Evolutionary conservation across 1,284 basidiomycete species (phyloP), one percentile per base, ranked within the genome.

Genomic region (Trametes pubescens): DNA sequence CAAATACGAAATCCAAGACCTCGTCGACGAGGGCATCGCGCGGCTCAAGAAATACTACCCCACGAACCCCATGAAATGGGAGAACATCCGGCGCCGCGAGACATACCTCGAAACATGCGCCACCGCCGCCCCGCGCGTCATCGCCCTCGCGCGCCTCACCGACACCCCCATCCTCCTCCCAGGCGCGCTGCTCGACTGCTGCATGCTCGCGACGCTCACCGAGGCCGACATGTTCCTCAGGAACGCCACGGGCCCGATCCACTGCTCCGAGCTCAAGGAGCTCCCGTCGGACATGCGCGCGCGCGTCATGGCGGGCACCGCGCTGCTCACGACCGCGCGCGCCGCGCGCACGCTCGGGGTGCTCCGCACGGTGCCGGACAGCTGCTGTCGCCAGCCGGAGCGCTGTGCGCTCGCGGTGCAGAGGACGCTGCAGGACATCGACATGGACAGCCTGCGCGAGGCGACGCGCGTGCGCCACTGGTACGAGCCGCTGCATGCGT

Each of bases 11-110:
- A 29, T 66, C 14, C 43, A 29, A 18, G 52, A 49, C 14, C 24
- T 63, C 26, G 43, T 59, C 29, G 52, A 61, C 6, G 56, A 65
- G 2, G 67, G 59, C 13, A 49, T 66, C 13, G 21, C 56, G 14
- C 63, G 65, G 2, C 59, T 69, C 2, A 53, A 54, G 47, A 51
- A 56, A 10, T 59, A 53, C 52, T 65, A 65, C 40, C 43, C 59
- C 18, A 54, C 24, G 29, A 26, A 43, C 18, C 35, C 44, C 16
- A 6, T 16, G 35, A 4, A 22, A 2, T 62, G 60, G 57, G 21
- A 34, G 6, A 46, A 62, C 60, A 11, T n/a, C 32, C 7, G 4
- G n/a, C 2, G 7, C 2, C 59, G 59, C 10, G 11, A 16, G 6
- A 10, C 2, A 24, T 55, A 40, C 26, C 43, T 61, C 21, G 16